Evolutionary conservation across 352 stramenopile species (phyloP).

Genomic region (Phytophthora europaea): DNA sequence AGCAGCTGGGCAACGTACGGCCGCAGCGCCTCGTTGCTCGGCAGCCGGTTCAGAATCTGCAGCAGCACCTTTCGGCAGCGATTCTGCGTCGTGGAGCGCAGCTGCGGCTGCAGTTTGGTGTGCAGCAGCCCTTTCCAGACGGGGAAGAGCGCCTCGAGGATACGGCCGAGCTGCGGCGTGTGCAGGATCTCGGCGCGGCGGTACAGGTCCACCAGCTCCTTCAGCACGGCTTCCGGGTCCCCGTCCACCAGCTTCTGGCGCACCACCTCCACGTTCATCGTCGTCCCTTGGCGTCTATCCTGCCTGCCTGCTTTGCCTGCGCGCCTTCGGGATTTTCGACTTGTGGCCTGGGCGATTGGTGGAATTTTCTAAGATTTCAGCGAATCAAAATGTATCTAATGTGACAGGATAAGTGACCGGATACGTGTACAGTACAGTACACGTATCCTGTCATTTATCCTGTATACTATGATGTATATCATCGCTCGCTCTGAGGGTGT

Average conservation of each 20-base stretch:
- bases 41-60: conserved; percentile 96
- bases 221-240: conserved; percentile 77
- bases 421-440: no score
- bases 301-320: conserved; percentile 19
- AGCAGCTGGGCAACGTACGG: conserved; percentile 95
- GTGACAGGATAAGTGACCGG: no score
- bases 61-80: conserved; percentile 94
- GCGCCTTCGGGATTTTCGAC: conserved; percentile 22
- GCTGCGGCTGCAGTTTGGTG: conserved; percentile 76
- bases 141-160: conserved; percentile 94
- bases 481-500: no score
- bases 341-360: conserved; percentile 16
- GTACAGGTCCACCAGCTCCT: conserved; percentile 89
- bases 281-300: conserved; percentile 38
- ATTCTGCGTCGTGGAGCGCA: conserved; percentile 81
- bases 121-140: conserved; percentile 91
- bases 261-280: conserved; percentile 91
- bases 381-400: conserved; percentile 8
- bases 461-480: no score
- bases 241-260: conserved; percentile 87
- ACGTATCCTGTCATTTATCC: no score
- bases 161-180: conserved; percentile 91
- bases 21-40: conserved; percentile 95
- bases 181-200: conserved; percentile 89
- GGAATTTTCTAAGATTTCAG: conserved; percentile 16